Evolutionary conservation across 345 rosid genomes (phyloP).

Genomic region (Citrus medica): DNA sequence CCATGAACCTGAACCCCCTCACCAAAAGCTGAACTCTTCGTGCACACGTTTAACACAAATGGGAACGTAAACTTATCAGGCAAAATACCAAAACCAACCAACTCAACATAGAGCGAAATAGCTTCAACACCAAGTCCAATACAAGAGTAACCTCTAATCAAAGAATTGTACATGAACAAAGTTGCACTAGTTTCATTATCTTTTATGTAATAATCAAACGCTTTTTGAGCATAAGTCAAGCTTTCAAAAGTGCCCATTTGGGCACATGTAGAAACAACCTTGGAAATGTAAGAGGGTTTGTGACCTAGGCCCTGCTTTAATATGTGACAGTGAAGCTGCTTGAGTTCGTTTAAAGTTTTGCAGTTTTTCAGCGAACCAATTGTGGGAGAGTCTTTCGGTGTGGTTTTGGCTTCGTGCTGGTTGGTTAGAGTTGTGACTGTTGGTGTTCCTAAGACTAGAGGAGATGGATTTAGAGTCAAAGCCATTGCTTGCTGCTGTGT

Average conservation of each 20-base stretch:
- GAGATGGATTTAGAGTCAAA: conserved; percentile 18
- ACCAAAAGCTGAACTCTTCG: conserved; percentile 31
- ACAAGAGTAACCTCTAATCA: conserved; percentile 51
- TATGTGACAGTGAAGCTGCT: conserved; percentile 32
- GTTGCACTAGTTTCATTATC: conserved; percentile 31
- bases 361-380: conserved; percentile 27
- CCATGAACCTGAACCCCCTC: conserved; percentile 64
- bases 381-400: conserved; percentile 10
- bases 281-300: conserved; percentile 21
- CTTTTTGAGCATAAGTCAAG: conserved; percentile 43
- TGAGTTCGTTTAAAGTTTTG: conserved; percentile 42
- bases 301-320: conserved; percentile 31
- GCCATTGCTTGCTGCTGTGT: conserved; percentile 15
- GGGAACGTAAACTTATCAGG: conserved; percentile 67
- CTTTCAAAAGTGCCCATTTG: conserved; percentile 51
- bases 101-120: conserved; percentile 31
- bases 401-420: conserved; percentile 12
- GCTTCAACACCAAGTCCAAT: conserved; percentile 45
- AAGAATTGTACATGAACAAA: conserved; percentile 50
- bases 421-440: conserved; percentile 11
- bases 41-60: conserved; percentile 53
- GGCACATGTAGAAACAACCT: conserved; percentile 40
- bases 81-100: conserved; percentile 35
- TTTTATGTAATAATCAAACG: conserved; percentile 32
- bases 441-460: conserved; percentile 19